Conservation (phyloP, 148 eudicot genomes). For the Persicaria tinctoria region DNA sequence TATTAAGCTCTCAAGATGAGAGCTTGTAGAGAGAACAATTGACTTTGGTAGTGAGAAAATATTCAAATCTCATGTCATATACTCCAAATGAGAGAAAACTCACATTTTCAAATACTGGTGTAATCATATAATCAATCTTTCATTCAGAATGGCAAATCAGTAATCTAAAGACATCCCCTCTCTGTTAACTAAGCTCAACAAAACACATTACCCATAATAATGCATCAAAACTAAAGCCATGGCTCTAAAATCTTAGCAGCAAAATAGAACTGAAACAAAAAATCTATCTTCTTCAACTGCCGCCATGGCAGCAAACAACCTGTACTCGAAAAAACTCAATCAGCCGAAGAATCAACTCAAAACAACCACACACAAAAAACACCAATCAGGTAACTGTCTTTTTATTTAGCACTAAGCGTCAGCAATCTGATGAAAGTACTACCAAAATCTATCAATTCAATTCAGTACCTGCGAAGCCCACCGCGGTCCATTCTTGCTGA, state of each 20-base stretch:
- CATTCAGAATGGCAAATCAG: neutral
- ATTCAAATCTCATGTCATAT: no score
- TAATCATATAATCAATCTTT: no score
- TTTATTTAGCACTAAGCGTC: neutral
- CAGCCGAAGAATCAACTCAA: neutral
- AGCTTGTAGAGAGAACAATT: neutral
- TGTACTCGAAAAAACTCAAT: neutral
- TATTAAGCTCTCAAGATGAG: neutral
- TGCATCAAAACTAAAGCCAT: neutral
- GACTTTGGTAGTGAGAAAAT: no score
- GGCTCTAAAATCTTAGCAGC: neutral
- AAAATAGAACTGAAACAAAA: neutral
- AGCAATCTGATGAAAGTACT: neutral
- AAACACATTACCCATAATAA: neutral
- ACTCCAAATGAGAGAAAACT: no score
- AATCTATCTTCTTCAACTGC: neutral
- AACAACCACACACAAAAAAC: neutral
- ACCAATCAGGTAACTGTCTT: neutral
- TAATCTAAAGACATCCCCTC: neutral
- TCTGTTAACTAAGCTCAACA: neutral
- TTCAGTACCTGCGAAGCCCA: slow-evolving; percentile 63
- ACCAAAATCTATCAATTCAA: neutral
- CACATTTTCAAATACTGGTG: no score
- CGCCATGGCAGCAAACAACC: neutral
- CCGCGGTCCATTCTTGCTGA: slow-evolving; percentile 63